Evolutionary conservation across 345 rosid species (phyloP).

Genomic region (Reutealis trisperma): DNA sequence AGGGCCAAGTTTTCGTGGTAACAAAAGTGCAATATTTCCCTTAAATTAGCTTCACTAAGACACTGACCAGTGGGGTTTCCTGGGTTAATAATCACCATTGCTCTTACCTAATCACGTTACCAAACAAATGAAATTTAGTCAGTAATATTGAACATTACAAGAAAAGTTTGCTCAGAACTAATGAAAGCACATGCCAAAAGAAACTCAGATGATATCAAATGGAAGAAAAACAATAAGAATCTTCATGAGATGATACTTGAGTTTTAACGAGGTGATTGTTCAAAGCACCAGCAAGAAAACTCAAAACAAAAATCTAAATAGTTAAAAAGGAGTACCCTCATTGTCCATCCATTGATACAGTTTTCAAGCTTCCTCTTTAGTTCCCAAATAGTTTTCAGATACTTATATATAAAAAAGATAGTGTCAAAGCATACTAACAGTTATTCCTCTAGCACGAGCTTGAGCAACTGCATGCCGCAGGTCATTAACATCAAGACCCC

Average conservation of each 20-base stretch:
- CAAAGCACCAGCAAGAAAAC: conserved; percentile 12
- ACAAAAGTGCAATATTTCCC: conserved; percentile 81
- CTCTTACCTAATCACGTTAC: conserved; percentile 63
- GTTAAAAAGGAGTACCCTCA: neutral
- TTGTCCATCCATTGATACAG: conserved; percentile 16
- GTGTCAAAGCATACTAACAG: conserved; percentile 53
- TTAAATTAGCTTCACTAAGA: conserved; percentile 84
- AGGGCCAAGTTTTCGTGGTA: conserved; percentile 72
- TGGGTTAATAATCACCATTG: conserved; percentile 98
- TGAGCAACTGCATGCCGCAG: conserved; percentile 71
- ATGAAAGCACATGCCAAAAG: neutral
- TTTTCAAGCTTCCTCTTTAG: neutral
- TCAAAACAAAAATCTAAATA: neutral
- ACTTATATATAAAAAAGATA: conserved; percentile 13
- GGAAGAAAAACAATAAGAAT: conserved; percentile 10
- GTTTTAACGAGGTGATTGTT: neutral
- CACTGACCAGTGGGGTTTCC: conserved; percentile 99
- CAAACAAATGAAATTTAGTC: conserved; percentile 10
- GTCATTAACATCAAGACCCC: conserved; percentile 92
- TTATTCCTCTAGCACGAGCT: conserved; percentile 82
- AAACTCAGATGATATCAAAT: conserved; percentile 2
- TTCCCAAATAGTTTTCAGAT: conserved; percentile 9
- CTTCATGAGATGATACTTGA: neutral
- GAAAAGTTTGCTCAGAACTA: conserved; percentile 10
- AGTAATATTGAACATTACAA: neutral